Evolutionary conservation across 176 grass and related monocot genomes (phyloP).

Genomic region (Elymus sibiricus): DNA sequence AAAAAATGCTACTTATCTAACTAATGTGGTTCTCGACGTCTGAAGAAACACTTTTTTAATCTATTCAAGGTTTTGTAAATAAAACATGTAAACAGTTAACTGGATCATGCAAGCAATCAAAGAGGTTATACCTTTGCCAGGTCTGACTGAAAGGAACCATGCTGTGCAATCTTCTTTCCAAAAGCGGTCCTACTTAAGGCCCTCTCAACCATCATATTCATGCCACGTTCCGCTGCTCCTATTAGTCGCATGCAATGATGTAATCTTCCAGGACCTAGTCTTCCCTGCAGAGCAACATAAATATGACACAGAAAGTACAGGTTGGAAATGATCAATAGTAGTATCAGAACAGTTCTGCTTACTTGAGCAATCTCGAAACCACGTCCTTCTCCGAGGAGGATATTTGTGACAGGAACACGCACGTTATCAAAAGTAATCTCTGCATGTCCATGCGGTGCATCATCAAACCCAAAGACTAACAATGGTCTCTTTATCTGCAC

Average conservation of each 20-base stretch:
- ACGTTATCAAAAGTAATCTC: constrained; percentile 96
- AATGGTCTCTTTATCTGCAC: constrained; percentile 84
- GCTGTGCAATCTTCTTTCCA: constrained; percentile 83
- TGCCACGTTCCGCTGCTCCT: constrained; percentile 91
- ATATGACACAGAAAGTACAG: background rate
- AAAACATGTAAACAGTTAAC: background rate
- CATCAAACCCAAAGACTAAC: constrained; percentile 91
- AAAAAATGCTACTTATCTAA: background rate
- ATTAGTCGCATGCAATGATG: constrained; percentile 96
- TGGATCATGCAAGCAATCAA: background rate
- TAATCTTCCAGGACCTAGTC: constrained; percentile 90
- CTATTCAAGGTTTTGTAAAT: background rate
- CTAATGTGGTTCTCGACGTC: background rate
- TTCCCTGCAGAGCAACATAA: constrained; percentile 60
- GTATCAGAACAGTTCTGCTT: constrained; percentile 15
- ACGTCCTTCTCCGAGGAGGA: constrained; percentile 83
- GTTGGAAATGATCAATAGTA: background rate
- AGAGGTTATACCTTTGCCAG: constrained; percentile 67
- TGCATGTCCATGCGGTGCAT: constrained; percentile 92
- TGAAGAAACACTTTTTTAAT: background rate
- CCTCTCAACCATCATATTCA: constrained; percentile 82
- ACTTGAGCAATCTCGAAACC: constrained; percentile 99
- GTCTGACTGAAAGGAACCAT: constrained; percentile 85
- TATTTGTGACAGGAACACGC: constrained; percentile 66
- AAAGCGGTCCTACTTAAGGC: constrained; percentile 74